Conservation (phyloP, 805 yeast genomes). For the Helenozyma baotianmanensis region DNA sequence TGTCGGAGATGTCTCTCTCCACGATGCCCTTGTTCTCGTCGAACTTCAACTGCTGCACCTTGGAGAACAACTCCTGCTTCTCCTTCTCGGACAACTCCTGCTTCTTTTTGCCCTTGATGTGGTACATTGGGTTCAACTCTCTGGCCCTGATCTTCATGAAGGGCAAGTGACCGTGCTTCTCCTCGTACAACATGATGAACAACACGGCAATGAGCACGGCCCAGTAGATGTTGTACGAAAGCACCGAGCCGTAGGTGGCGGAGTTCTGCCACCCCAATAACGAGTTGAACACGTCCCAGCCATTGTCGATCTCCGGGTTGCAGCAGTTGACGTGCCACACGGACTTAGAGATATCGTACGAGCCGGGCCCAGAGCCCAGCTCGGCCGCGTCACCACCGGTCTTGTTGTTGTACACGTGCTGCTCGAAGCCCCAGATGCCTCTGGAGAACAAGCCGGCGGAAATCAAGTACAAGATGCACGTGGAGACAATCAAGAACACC, state of each 20-base stretch:
- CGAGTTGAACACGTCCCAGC: slow-evolving; percentile 97
- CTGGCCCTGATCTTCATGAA: slow-evolving; percentile 45
- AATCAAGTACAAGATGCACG: slow-evolving; percentile 82
- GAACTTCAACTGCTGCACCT: slow-evolving; percentile 20
- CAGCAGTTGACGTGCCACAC: slow-evolving; percentile 98
- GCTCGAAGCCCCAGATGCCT: slow-evolving; percentile 87
- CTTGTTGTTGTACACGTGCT: slow-evolving; percentile 51
- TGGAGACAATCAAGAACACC: slow-evolving; percentile 78
- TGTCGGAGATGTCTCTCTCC: neutral
- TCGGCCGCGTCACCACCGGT: slow-evolving; percentile 96
- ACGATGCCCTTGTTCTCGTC: slow-evolving; percentile 2
- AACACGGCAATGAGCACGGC: slow-evolving; percentile 52
- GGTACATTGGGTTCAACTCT: slow-evolving; percentile 68
- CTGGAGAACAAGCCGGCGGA: slow-evolving; percentile 93
- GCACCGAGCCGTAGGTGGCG: slow-evolving; percentile 87
- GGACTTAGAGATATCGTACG: slow-evolving; percentile 70
- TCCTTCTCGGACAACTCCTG: slow-evolving; percentile 49
- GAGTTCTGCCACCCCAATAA: slow-evolving; percentile 95
- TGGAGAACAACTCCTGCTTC: slow-evolving; percentile 47
- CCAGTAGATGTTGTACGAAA: slow-evolving; percentile 90
- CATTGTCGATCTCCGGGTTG: slow-evolving; percentile 85
- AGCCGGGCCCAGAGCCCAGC: slow-evolving; percentile 88
- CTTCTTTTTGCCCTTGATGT: slow-evolving; percentile 65
- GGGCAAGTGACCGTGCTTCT: slow-evolving; percentile 77
- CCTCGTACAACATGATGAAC: slow-evolving; percentile 70